phyloP scores from a whole-genome alignment of 108 stramenopile genomes.

The Fistulifera solaris region DNA sequence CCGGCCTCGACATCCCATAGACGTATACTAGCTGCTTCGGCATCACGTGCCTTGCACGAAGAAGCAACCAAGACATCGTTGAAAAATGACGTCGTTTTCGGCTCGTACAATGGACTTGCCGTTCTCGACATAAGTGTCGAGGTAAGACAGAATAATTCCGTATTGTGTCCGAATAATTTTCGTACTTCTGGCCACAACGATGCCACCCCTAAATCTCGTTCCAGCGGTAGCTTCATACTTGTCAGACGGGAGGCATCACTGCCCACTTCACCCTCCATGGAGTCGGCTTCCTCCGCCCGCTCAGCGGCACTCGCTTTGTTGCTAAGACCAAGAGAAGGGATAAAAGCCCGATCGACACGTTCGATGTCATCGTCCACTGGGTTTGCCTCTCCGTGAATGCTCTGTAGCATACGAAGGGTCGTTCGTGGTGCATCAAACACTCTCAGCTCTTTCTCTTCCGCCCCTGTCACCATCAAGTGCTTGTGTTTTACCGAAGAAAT shows the following conservation, averaged over 20 bases:
- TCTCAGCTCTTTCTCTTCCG: constrained; percentile 80
- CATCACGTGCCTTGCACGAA: constrained; percentile 74
- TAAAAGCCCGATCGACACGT: constrained; percentile 73
- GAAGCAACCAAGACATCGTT: constrained; percentile 61
- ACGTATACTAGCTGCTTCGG: constrained; percentile 67
- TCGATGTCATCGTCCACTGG: constrained; percentile 14
- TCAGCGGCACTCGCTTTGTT: constrained; percentile 73
- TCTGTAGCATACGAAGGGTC: constrained; percentile 43
- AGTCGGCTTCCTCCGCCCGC: constrained; percentile 37
- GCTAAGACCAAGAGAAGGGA: constrained; percentile 79
- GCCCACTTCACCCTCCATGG: constrained; percentile 14
- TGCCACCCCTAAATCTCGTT: constrained; percentile 71
- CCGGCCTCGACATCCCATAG: constrained; percentile 62
- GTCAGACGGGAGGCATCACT: constrained; percentile 4
- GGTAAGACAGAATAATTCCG: constrained; percentile 69
- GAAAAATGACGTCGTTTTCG: not conserved
- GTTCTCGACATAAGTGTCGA: constrained; percentile 40
- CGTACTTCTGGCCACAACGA: constrained; percentile 79
- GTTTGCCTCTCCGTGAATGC: not conserved
- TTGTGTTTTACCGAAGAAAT: constrained; percentile 34
- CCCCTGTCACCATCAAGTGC: constrained; percentile 69
- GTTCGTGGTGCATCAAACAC: constrained; percentile 76
- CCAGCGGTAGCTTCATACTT: constrained; percentile 44
- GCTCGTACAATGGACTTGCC: constrained; percentile 2
- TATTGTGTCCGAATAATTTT: constrained; percentile 78